phyloP scores from a whole-genome alignment of 352 stramenopile genomes.

The Globisporangium alternatum region DNA sequence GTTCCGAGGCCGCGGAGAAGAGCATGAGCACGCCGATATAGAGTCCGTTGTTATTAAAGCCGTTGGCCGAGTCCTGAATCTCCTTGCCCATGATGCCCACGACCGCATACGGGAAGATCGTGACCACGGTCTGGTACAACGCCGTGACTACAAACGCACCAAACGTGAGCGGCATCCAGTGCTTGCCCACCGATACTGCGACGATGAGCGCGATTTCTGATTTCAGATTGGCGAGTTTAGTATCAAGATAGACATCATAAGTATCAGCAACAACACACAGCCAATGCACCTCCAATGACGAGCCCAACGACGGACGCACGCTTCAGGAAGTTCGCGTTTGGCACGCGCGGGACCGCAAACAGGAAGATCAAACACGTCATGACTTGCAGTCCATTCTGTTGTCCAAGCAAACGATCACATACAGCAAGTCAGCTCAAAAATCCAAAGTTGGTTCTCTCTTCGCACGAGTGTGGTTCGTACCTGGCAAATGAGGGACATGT shows the following conservation, averaged over 20 bases:
- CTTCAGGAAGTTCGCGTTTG: constrained; percentile 49
- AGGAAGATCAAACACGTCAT: constrained; percentile 55
- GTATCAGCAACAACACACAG: not conserved
- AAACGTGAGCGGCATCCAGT: constrained; percentile 48
- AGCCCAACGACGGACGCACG: constrained; percentile 42
- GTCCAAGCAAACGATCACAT: not conserved
- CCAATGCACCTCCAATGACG: constrained; percentile 39
- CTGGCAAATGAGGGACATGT: constrained; percentile 51
- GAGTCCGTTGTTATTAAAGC: constrained; percentile 81
- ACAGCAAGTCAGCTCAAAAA: not conserved
- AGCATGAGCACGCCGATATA: constrained; percentile 74
- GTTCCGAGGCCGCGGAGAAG: constrained; percentile 56
- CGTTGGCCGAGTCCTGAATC: constrained; percentile 55
- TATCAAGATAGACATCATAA: not conserved
- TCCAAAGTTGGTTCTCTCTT: no score
- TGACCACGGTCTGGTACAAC: constrained; percentile 63
- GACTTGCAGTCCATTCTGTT: constrained; percentile 58
- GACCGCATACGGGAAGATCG: constrained; percentile 73
- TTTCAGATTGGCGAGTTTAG: constrained; percentile 1
- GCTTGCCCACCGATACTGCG: constrained; percentile 45
- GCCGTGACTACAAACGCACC: constrained; percentile 48
- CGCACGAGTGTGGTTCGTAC: constrained; percentile 14
- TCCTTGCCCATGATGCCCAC: constrained; percentile 81
- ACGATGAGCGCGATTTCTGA: constrained; percentile 46
- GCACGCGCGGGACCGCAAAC: constrained; percentile 48